Base-by-base conservation (phyloP, 257 asterid genomes). In the Nicotiana tomentosiformis region DNA sequence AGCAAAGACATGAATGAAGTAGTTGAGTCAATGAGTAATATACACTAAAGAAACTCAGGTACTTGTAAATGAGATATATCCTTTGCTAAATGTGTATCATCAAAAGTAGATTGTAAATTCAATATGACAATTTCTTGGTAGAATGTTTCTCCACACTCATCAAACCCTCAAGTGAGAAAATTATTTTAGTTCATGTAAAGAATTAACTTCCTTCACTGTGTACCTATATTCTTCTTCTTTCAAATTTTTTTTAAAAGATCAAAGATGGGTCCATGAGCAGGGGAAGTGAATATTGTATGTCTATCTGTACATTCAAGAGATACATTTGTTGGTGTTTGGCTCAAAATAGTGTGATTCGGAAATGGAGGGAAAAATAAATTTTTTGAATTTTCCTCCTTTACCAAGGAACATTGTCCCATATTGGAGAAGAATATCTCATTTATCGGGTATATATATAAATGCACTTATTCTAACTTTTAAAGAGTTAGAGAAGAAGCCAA, bases 1-100 rank as follows among this genome's bases (percentile, higher is more conserved):
- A 15, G 89, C 86, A 64, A 96, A 93, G 85, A 86, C 98, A 66
- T 93, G 89, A 89, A 78, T 49, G 26, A 26, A 78, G 35, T 29
- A 60, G 26, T 5, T 46, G 10, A 43, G 58, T 0, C 39, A 49
- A 49, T 49, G 62, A 49, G 80, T 23, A n/a, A 11, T 51, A 76
- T 51, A 76, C 10, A 16, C 37, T 49, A 15, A 51, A 76, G 46
- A 51, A 74, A 49, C 53, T 46, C 46, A 76, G 64, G 5, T 26
- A 76, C 64, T 5, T 76, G 64, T 76, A 76, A 76, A 76, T 51
- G 64, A 76, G 46, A 56, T 51, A 49, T 51, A 26, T 76, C 23
- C 14, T 17, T 15, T 26, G 43, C 43, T 51, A 76, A 39, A 76
- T 51, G 68, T 77, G 69, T 83, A 74, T 77, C 55, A 81, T 62